Base-by-base conservation (phyloP, 495 filamentous ascomycete species). In the Extremus antarcticus region DNA sequence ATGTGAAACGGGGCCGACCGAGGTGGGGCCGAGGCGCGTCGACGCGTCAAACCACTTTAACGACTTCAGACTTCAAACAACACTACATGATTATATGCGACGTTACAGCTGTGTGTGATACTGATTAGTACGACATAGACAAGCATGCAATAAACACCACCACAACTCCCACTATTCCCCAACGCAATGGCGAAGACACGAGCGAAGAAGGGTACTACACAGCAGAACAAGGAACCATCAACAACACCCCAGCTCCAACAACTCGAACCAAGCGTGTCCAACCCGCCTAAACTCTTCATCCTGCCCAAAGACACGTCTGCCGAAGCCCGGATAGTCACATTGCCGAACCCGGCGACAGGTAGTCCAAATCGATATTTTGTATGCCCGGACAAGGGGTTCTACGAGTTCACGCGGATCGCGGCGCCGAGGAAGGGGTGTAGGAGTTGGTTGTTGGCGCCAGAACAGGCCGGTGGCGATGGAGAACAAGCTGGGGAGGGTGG, bases 321-420 rank as follows among this genome's bases (percentile, higher is more conserved):
- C 51, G 76, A 81, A 50, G 79, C 84, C 21, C 79, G 82, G 54
- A 81, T 97, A 50, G 67, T 94, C 60, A 83, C 82, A 24, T 74
- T 98, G 13, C 76, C 82, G n/a, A 78, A 95, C 66, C 91, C 94
- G 10, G 82, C 82, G 56, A 85, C 80, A 41, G 67, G 62, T 20
- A 73, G 71, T 15, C 77, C 83, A 4, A 78, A 74, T 46, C 79
- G 87, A 54, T 97, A 90, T 67, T 79, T 88, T 55, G 82, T 88
- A 64, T 92, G 89, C 65, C 87, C 90, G 2, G 67, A 77, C 25
- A 78, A 78, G 11, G 92, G 91, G 23, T 74, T 95, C 57, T 89
- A 85, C 70, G 92, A 98, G 65, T 90, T 97, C 71, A 95, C 82
- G 15, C 77, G 77, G 39, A 76, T 97, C 61, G 68, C 80, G 11